Evolutionary conservation across 768 basidiomycete genomes (phyloP).

Genomic region (Hygrocybe punicea): DNA sequence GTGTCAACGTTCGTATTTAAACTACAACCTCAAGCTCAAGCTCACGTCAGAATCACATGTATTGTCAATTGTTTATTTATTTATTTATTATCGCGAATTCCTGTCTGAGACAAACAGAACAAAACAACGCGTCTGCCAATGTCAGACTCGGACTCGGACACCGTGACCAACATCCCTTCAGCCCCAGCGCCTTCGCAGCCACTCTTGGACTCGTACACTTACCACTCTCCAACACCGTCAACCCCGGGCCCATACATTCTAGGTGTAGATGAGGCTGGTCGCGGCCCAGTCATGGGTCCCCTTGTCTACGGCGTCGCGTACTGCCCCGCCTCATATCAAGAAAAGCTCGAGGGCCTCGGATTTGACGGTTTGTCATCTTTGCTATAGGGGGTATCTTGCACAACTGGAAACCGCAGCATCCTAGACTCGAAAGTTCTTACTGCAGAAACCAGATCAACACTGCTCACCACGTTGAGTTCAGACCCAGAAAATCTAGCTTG

Average conservation of each 20-base stretch:
- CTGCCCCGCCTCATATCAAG: conserved; percentile 76
- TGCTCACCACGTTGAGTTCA: conserved; percentile 65
- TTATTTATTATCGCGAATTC: too few relatives aligned
- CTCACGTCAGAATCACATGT: too few relatives aligned
- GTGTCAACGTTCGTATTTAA: too few relatives aligned
- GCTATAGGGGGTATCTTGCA: neutral
- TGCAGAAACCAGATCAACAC: conserved; percentile 57
- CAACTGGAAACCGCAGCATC: neutral
- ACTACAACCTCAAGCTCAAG: too few relatives aligned
- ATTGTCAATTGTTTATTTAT: too few relatives aligned
- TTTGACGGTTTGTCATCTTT: conserved; percentile 67
- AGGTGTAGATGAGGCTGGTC: conserved; percentile 97
- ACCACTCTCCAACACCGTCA: conserved; percentile 70
- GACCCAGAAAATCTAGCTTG: conserved; percentile 72
- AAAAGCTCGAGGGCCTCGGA: conserved; percentile 71
- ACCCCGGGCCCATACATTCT: conserved; percentile 81
- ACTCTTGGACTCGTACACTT: conserved; percentile 68
- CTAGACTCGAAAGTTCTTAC: conserved; percentile 92
- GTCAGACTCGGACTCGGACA: neutral
- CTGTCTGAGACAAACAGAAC: conserved; percentile 77
- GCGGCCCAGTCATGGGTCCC: conserved; percentile 93
- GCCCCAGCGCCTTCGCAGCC: conserved; percentile 55
- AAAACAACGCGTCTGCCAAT: neutral
- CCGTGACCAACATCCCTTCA: conserved; percentile 43
- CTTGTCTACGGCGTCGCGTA: conserved; percentile 96